These are phyloP conservation scores for Astrothelium subdiscretum DNA, from an alignment of 495 filamentous ascomycete genomes.

Conservation along the genomic window DNA sequence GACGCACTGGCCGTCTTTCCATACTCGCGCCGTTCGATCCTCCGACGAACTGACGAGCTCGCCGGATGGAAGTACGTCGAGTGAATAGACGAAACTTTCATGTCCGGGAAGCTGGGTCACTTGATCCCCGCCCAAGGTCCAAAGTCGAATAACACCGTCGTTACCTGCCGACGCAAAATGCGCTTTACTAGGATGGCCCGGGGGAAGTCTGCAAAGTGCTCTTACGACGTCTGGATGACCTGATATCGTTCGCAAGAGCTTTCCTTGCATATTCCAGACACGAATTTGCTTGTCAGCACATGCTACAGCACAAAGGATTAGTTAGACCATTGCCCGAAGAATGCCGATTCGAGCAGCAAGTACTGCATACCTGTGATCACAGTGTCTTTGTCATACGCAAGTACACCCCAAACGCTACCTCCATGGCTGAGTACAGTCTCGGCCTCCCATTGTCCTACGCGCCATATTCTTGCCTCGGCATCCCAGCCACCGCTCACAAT, in stretches of 20 bases:
- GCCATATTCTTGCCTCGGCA: constrained; percentile 68
- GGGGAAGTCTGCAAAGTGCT: constrained; percentile 72
- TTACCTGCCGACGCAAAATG: constrained; percentile 85
- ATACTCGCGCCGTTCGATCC: constrained; percentile 82
- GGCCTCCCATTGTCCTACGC: constrained; percentile 50
- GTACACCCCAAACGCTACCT: constrained; percentile 79
- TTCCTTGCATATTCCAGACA: constrained; percentile 59
- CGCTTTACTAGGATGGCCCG: constrained; percentile 62
- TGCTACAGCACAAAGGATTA: constrained; percentile 28
- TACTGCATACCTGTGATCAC: constrained; percentile 61
- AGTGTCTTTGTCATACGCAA: constrained; percentile 67
- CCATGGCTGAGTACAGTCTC: constrained; percentile 63
- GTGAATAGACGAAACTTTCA: constrained; percentile 89
- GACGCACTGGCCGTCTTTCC: constrained; percentile 69
- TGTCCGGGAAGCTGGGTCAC: constrained; percentile 72
- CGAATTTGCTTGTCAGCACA: constrained; percentile 85
- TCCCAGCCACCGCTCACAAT: constrained; percentile 97
- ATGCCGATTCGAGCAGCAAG: neutral
- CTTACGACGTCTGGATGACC: constrained; percentile 72
- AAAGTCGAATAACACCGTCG: constrained; percentile 74
- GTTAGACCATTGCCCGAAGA: neutral
- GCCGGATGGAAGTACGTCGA: constrained; percentile 64
- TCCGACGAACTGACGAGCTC: constrained; percentile 87
- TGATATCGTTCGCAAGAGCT: constrained; percentile 52
- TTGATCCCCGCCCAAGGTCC: constrained; percentile 62